These are phyloP conservation scores for Nicotiana attenuata DNA, from an alignment of 257 asterid genomes.

Conservation along the genomic window DNA sequence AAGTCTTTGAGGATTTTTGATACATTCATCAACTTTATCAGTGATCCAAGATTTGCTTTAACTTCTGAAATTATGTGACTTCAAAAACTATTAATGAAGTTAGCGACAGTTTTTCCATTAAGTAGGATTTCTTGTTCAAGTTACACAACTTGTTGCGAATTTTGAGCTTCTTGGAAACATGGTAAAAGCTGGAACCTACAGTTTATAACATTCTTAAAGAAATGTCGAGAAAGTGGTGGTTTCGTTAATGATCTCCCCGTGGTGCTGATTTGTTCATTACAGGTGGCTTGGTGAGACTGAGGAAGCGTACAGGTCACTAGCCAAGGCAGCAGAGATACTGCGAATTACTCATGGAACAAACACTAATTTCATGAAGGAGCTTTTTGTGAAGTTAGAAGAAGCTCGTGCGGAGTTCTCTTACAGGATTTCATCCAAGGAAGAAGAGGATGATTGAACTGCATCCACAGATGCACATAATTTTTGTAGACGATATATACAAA, in stretches of 20 bases:
- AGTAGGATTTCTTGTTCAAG: background rate
- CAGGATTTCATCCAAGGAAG: conserved; percentile 27
- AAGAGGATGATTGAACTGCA: background rate
- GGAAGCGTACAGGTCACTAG: conserved; percentile 60
- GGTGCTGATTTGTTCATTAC: conserved; percentile 7
- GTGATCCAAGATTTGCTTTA: no score
- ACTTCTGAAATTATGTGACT: background rate
- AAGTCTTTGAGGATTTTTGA: no score
- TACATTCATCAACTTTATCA: no score
- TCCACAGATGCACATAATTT: background rate
- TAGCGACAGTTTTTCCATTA: background rate
- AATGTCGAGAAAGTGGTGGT: background rate
- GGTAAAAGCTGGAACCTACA: background rate
- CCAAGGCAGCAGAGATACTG: conserved; percentile 58
- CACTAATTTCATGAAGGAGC: conserved; percentile 57
- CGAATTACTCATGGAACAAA: conserved; percentile 68
- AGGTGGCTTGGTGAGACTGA: conserved; percentile 75
- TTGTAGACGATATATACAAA: background rate
- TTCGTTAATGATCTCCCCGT: background rate
- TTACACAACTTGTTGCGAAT: background rate
- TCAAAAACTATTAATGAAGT: background rate
- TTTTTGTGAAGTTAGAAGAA: conserved; percentile 67
- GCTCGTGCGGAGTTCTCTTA: conserved; percentile 74
- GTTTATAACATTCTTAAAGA: background rate
- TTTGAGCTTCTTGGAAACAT: background rate